Percentiles rank a stretch among this genome's conserved stretches.
Evolutionary conservation across 148 eudicot species (phyloP).

Genomic region (Rhododendron kiyosumense): DNA sequence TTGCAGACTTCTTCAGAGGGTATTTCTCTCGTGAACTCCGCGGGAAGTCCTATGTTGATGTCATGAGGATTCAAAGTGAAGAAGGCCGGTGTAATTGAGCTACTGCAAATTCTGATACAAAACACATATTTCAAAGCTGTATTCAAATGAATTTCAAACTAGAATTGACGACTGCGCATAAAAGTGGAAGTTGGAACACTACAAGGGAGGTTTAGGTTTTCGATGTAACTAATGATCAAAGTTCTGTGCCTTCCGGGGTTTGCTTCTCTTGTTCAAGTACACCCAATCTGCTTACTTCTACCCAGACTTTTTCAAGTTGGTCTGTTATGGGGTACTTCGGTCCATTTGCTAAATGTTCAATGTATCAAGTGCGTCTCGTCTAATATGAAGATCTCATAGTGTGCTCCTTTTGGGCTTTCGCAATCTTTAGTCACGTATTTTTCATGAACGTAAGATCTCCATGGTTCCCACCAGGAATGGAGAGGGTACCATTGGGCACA

Average conservation of each 20-base stretch:
- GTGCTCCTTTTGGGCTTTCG: background rate
- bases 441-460: background rate
- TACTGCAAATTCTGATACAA: background rate
- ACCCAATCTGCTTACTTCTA: background rate
- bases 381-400: background rate
- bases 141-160: background rate
- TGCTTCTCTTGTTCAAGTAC: background rate
- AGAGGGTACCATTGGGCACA: background rate
- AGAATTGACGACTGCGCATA: background rate
- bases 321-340: background rate
- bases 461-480: background rate
- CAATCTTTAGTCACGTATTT: background rate
- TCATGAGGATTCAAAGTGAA: background rate
- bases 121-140: background rate
- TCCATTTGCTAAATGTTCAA: background rate
- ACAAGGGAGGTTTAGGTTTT: background rate
- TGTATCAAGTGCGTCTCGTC: background rate
- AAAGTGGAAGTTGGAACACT: background rate
- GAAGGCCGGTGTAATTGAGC: background rate
- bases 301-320: background rate
- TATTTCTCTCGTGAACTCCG: slow-evolving; percentile 28
- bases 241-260: background rate
- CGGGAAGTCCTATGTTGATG: slow-evolving; percentile 18
- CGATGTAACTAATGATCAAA: background rate
- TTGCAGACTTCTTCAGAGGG: slow-evolving; percentile 29